A percentile compares a stretch with the other conserved stretches of the same genome.
These are phyloP conservation scores for Zopfochytrium polystomum DNA, from an alignment of 371 early-diverging fungal genomes.

Conservation along the genomic window DNA sequence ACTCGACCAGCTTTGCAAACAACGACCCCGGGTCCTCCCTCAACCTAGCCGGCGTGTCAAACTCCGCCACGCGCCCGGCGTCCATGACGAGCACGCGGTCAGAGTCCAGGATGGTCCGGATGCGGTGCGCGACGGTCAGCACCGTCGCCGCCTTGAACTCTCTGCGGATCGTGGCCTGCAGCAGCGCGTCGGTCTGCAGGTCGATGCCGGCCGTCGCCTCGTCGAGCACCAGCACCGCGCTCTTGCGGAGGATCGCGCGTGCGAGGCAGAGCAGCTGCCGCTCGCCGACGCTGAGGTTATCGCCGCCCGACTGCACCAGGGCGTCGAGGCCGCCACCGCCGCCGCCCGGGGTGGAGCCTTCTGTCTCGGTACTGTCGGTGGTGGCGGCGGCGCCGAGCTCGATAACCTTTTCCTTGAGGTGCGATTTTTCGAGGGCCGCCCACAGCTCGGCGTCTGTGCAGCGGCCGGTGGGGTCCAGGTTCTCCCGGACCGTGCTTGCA, in stretches of 20 bases:
- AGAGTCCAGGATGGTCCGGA: slow-evolving; percentile 33
- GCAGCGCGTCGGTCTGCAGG: too few relatives aligned
- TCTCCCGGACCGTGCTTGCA: slow-evolving; percentile 11
- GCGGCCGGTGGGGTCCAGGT: slow-evolving; percentile 7
- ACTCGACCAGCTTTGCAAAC: too few relatives aligned
- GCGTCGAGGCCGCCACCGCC: slow-evolving; percentile 21
- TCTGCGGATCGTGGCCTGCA: slow-evolving; percentile 74
- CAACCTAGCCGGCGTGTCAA: too few relatives aligned
- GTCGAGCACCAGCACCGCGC: slow-evolving; percentile 45
- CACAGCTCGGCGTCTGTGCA: slow-evolving; percentile 14
- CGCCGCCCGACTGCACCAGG: slow-evolving; percentile 26
- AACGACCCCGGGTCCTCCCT: slow-evolving; percentile 59
- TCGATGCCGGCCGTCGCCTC: slow-evolving; percentile 53
- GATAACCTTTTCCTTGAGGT: background rate
- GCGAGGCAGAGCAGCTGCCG: too few relatives aligned
- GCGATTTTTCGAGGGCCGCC: slow-evolving; percentile 9
- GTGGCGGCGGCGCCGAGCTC: background rate
- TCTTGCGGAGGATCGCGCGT: too few relatives aligned
- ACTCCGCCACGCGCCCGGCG: slow-evolving; percentile 61
- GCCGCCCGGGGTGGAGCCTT: background rate
- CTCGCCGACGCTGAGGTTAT: too few relatives aligned
- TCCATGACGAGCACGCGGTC: slow-evolving; percentile 41
- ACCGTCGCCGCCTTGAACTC: slow-evolving; percentile 45
- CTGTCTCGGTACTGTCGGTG: background rate
- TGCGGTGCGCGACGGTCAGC: slow-evolving; percentile 34